Base-by-base conservation (phyloP, 148 eudicot genomes). In the Tetragonia tetragonoides region DNA sequence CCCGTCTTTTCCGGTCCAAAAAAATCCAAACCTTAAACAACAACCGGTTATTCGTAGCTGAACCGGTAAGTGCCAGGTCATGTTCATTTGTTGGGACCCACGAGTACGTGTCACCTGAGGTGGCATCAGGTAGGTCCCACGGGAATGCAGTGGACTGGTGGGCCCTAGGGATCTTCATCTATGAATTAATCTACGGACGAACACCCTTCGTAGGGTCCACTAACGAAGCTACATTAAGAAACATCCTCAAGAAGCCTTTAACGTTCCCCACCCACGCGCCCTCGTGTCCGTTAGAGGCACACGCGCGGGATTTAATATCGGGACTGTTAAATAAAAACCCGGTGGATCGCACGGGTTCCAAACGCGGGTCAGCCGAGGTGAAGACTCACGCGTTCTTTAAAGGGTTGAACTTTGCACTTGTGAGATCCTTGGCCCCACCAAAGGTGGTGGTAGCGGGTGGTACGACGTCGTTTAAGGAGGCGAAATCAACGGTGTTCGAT, bases 141-240 rank as follows among this genome's bases (percentile, higher is more conserved):
- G 98, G 98, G 0, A 94, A 84, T 59, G 89, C 97, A 1, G 97
- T 94, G 0, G 98, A 94, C 80, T 94, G 98, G 98, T 94, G 98
- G 98, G 91, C 98, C 20, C 62, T 87, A 0, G 98, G 98, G 4
- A 78, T 94, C 6, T 94, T 94, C 74, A 76, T 92, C 42, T 94
- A 94, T 85, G 98, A 94, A 70, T 87, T 94, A 92, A 82, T 94
- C 10, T 94, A 94, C 71, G 98, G 98, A 9, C 80, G 84, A 20
- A 94, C 98, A 6, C 98, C 98, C 0, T 94, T 94, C 49, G 87
- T 78, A 2, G 91, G 90, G 3, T 70, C 78, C 12, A 57, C 85
- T 6, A 94, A 94, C 71, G 86, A 81, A 21, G 87, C 81, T 1
- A 94, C 98, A 3, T 78, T 94, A 83, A 85, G 90, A 1, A 86